Base-by-base conservation (phyloP, 129 eudicot genomes). In the Rutidosis leptorrhynchoides region DNA sequence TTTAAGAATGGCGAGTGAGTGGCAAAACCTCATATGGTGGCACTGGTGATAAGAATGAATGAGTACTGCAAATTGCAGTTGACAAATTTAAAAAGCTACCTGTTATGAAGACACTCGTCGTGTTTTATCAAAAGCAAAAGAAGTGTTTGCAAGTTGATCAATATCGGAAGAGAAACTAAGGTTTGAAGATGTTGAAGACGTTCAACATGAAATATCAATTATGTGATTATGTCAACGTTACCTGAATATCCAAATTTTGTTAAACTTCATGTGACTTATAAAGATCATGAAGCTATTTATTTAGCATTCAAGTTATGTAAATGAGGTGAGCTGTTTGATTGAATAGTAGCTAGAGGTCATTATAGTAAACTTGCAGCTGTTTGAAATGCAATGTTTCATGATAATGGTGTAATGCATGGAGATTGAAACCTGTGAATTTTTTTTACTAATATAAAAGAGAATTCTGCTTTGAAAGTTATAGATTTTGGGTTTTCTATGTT, bases 401-500 rank as follows among this genome's bases (percentile, higher is more conserved):
- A 86, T 23, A 79, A 86, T 65, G 98, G 98, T 10, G 98, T 93
- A 12, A 81, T 93, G 65, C 98, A 93, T 82, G 40, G 96, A 32
- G 98, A 93, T 45, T 93, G 87, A 93, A 93, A 79, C 98, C 98
- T 14, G 98, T 88, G 83, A 93, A 93, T 65, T 93, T 93, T 60
- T 64, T 93, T 93, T 79, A 95, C 95, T 10, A 86, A 93, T 70
- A 85, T 85, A 79, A 93, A 93, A 66, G 98, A 93, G 69, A 85
- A 89, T 80, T 88, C 96, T 14, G 61, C 85, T 53, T 78, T 93
- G 6, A 88, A 85, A 67, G 98, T 90, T 29, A 93, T 93, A 57
- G 98, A 93, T 88, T 93, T 93, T 42, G 98, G 98, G 26, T 87
- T 93, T 77, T 93, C 98, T 17, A 96, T 93, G 17, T 93, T 93